Conservation (phyloP, 768 basidiomycete genomes). For the Crassisporium funariophilum region DNA sequence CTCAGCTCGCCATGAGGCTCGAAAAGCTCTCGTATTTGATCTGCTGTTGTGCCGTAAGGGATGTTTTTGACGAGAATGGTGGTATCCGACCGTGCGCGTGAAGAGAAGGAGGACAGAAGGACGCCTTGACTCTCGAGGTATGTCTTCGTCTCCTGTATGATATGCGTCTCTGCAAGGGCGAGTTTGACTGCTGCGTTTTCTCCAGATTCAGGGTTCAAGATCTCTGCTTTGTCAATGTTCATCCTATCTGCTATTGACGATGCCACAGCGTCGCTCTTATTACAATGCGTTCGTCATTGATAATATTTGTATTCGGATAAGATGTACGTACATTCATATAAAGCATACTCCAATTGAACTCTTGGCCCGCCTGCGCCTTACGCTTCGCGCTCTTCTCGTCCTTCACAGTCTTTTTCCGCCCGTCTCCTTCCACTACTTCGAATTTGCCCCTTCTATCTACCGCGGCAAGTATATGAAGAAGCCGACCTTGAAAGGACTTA, state of each 20-base stretch:
- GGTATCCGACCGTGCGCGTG: slow-evolving; percentile 67
- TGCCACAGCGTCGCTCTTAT: slow-evolving; percentile 89
- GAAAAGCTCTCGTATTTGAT: slow-evolving; percentile 81
- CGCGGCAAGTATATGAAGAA: slow-evolving; percentile 89
- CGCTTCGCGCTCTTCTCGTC: slow-evolving; percentile 66
- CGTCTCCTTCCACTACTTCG: slow-evolving; percentile 44
- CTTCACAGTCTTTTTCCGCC: slow-evolving; percentile 51
- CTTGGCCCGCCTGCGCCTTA: slow-evolving; percentile 70
- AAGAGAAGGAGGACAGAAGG: slow-evolving; percentile 57
- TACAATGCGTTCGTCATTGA: slow-evolving; percentile 7
- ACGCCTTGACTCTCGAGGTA: slow-evolving; percentile 84
- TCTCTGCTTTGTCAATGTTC: slow-evolving; percentile 82
- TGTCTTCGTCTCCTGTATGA: slow-evolving; percentile 92
- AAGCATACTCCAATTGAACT: slow-evolving; percentile 91
- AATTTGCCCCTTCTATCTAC: slow-evolving; percentile 61
- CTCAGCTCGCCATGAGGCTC: slow-evolving; percentile 69
- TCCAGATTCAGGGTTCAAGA: slow-evolving; percentile 79
- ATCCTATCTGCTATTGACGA: slow-evolving; percentile 89
- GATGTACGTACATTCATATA: slow-evolving; percentile 91
- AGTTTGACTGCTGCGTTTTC: slow-evolving; percentile 89
- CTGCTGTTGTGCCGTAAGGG: slow-evolving; percentile 80
- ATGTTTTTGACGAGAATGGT: slow-evolving; percentile 95
- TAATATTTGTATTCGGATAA: slow-evolving; percentile 1
- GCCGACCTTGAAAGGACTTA: slow-evolving; percentile 86
- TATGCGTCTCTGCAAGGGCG: slow-evolving; percentile 93